Evolutionary conservation across 345 rosid species (phyloP).

Genomic region (Gossypium turneri): DNA sequence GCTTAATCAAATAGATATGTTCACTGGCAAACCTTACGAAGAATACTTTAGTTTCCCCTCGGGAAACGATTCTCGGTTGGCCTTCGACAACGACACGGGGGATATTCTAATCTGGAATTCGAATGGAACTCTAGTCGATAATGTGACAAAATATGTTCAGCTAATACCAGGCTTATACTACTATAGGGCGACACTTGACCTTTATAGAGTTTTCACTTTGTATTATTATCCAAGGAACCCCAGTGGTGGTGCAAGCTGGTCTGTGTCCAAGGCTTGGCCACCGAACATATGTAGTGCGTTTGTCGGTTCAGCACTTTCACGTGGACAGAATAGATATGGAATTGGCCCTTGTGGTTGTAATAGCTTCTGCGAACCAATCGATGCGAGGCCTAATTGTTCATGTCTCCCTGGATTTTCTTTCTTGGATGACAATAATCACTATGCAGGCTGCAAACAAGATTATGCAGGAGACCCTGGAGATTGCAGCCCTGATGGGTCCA

Average conservation of each 20-base stretch:
- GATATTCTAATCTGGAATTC: not conserved
- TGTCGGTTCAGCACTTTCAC: too few relatives aligned
- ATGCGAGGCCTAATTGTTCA: slow-evolving; percentile 6
- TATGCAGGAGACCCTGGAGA: not conserved
- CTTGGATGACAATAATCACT: slow-evolving; percentile 4
- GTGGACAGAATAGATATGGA: too few relatives aligned
- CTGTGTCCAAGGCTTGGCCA: too few relatives aligned
- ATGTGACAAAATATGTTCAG: too few relatives aligned
- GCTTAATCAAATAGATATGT: slow-evolving; percentile 15
- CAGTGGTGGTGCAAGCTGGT: too few relatives aligned
- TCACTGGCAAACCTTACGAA: not conserved
- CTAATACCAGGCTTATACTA: too few relatives aligned
- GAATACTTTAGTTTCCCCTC: not conserved
- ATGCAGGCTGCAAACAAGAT: slow-evolving; percentile 3
- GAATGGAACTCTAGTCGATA: not conserved
- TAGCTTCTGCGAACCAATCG: slow-evolving; percentile 4
- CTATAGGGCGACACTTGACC: too few relatives aligned
- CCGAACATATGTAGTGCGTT: too few relatives aligned
- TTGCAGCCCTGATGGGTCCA: slow-evolving; percentile 15
- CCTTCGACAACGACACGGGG: slow-evolving; percentile 10
- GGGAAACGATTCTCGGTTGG: not conserved
- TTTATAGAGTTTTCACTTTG: too few relatives aligned
- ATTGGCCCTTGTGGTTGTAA: slow-evolving; percentile 17
- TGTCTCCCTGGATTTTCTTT: slow-evolving; percentile 10
- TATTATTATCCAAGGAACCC: too few relatives aligned